Base-by-base conservation (phyloP, 352 stramenopile species). In the Globisporangium rhizosaccharum region DNA sequence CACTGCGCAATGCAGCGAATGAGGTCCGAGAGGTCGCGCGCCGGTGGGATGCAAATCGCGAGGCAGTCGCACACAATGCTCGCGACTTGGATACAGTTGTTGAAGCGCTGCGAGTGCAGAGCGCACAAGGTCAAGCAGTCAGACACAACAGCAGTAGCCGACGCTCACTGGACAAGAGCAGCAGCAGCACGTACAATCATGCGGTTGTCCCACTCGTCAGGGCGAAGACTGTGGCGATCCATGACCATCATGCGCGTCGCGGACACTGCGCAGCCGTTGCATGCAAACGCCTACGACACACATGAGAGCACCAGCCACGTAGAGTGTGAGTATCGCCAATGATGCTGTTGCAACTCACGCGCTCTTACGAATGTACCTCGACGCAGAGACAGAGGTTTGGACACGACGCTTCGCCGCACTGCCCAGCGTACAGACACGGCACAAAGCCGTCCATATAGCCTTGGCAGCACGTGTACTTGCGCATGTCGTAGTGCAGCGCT, bases 191-290 rank as follows among this genome's bases (percentile, higher is more conserved):
- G 45, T 79, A 88, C 81, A 59, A 98, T 97, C 55, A 98, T 88
- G 49, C 87, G 77, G 53, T 98, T 96, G 73, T 98, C 93, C 80
- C 95, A 97, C 57, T 93, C 76, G 65, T 98, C 93, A 8, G 95
- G 79, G 17, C 86, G 90, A 23, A 98, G 76, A 45, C 63, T 58
- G 74, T 98, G 94, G 64, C 87, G 74, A 62, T 97, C 82, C 81
- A 97, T 96, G 50, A 98, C 77, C 60, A 98, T 63, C 63, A 90
- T 83, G 23, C 92, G 86, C 47, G 90, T 96, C 7, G 93, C 79
- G 52, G 82, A 96, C 20, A 97, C 91, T 7, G 93, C 92, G 62
- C 87, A 90, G 33, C 90, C 90, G 46, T 96, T 92, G 72, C 80
- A 97, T 51, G 63, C 82, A 57, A 82, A 96, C 41, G 88, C 56